phyloP scores from a whole-genome alignment of 306 rosid genomes.

The Prunus mira region DNA sequence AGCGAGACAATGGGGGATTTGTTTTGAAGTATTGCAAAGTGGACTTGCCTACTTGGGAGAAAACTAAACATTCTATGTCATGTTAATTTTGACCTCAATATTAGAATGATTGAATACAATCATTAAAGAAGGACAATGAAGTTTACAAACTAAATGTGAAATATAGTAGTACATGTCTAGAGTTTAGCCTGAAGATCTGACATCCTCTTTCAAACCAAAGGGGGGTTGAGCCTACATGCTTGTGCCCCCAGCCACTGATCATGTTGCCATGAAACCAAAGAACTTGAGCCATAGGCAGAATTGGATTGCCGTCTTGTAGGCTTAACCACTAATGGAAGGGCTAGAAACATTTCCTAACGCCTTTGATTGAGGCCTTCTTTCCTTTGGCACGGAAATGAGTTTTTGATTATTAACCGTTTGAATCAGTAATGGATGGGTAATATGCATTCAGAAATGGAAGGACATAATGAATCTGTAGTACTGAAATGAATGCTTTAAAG shows the following conservation, averaged over 20 bases:
- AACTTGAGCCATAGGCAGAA: neutral
- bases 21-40: neutral
- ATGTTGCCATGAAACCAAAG: neutral
- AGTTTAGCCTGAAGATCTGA: neutral
- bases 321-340: neutral
- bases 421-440: neutral
- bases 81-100: neutral
- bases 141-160: neutral
- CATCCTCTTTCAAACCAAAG: neutral
- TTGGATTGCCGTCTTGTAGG: neutral
- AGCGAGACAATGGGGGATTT: neutral
- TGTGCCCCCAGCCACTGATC: neutral
- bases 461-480: neutral
- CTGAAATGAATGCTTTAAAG: neutral
- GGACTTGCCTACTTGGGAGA: neutral
- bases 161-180: neutral
- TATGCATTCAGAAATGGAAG: neutral
- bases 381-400: neutral
- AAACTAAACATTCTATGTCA: neutral
- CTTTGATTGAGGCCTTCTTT: neutral
- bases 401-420: neutral
- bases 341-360: neutral
- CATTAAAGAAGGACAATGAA: neutral
- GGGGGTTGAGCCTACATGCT: neutral
- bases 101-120: neutral